Evolutionary conservation across 2,329 filamentous ascomycete genomes (phyloP), one percentile per base, ranked within the genome.

Genomic region (Hypoxylon sp.): DNA sequence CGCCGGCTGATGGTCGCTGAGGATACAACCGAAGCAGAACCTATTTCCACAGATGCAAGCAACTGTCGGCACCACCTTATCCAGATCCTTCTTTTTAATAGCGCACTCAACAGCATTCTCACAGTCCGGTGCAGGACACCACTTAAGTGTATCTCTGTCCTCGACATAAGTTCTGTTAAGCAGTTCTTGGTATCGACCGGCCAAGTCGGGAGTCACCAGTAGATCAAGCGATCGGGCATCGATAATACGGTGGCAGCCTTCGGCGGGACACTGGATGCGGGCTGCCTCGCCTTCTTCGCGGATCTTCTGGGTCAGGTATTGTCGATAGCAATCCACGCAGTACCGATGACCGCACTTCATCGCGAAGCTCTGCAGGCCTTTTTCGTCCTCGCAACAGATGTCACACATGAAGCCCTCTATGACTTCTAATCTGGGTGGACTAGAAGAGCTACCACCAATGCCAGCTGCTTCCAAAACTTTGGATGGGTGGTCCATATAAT

Each of bases 81-180:
- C 88, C 20, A 99, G 85, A 64, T 98, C 94, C 77, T 94, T 94
- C 82, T 92, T 91, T 83, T 97, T 97, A 66, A 98, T 88, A 0
- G 84, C 85, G 75, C 96, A 99, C 77, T 98, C 93, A 51, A 99
- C 85, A 11, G 95, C 96, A 77, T 96, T 98, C 75, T 92, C 89
- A 81, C 96, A 99, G 79, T 99, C 95, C n/a, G 96, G 96, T 0
- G 95, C 95, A 0, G 96, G 96, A 79, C 96, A 99, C 96, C 96
- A 99, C 80, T 97, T 97, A 67, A 98, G 88, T 62, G 91, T 92
- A 64, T 97, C 95, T 81, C 94, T 97, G 81, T 99, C 95, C 80
- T 99, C 96, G 67, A 99, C 96, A 77, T 97, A 99, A 6, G 95
- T 98, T 74, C 96, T 88, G 77, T 93, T 97, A 35, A 99, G 89